Percentiles rank a stretch among this genome's conserved stretches.
Conservation (phyloP, 2,329 filamentous ascomycete species). For the Fusarium decemcellulare region DNA sequence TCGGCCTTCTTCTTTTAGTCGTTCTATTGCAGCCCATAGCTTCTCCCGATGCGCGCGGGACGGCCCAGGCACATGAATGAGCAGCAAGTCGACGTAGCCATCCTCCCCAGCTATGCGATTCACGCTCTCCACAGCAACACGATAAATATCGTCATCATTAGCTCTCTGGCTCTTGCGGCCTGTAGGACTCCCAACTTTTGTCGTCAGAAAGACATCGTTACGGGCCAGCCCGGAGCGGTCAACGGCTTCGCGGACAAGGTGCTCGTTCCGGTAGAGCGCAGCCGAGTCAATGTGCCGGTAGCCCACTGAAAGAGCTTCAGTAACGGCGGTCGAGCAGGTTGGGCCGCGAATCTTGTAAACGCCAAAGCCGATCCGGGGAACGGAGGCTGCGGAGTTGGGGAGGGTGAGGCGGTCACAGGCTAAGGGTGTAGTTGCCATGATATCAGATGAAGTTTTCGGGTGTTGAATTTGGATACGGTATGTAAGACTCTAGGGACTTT, state of each 20-base stretch:
- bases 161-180: slow-evolving; percentile 1
- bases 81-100: slow-evolving; percentile 79
- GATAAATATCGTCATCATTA: slow-evolving; percentile 71
- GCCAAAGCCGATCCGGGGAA: slow-evolving; percentile 80
- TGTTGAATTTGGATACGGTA: no score
- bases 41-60: slow-evolving; percentile 69
- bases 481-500: no score
- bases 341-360: slow-evolving; percentile 73
- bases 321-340: slow-evolving; percentile 70
- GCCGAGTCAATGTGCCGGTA: slow-evolving; percentile 79
- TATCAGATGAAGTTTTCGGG: background rate
- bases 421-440: slow-evolving; percentile 23
- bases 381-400: slow-evolving; percentile 48
- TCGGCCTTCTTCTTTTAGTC: slow-evolving; percentile 70
- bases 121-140: slow-evolving; percentile 72
- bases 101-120: slow-evolving; percentile 68
- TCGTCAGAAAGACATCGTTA: slow-evolving; percentile 76
- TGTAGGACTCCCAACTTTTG: slow-evolving; percentile 73
- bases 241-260: slow-evolving; percentile 76
- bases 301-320: slow-evolving; percentile 69
- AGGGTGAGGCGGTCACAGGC: slow-evolving; percentile 36
- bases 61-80: slow-evolving; percentile 76
- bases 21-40: slow-evolving; percentile 78
- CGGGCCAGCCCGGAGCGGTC: slow-evolving; percentile 68
- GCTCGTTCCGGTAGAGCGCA: slow-evolving; percentile 75